Evolutionary conservation across 1,139 yeast genomes (phyloP).

Genomic region (Kluyveromyces sp.): DNA sequence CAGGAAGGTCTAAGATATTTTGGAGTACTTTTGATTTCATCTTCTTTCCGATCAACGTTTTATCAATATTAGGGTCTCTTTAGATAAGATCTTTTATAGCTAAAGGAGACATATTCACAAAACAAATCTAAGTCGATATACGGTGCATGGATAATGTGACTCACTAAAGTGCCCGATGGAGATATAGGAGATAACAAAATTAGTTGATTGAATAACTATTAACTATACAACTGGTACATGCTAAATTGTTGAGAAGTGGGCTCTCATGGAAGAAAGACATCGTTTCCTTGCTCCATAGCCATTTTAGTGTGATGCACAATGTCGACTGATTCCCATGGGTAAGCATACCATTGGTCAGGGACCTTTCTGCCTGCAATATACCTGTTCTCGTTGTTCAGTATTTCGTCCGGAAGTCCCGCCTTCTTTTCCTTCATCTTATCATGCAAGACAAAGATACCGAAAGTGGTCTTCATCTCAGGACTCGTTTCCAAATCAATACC

Average conservation of each 20-base stretch:
- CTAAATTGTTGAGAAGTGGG: neutral
- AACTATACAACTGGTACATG: constrained; percentile 1
- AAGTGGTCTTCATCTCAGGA: constrained; percentile 50
- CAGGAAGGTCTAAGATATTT: constrained; percentile 3
- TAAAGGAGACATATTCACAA: too few relatives aligned
- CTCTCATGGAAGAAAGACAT: constrained; percentile 30
- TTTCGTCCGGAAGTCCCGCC: constrained; percentile 52
- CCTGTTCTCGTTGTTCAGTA: constrained; percentile 40
- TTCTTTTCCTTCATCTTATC: constrained; percentile 86
- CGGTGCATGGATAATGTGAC: too few relatives aligned
- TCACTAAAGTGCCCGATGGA: too few relatives aligned
- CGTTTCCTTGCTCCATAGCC: constrained; percentile 74
- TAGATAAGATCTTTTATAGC: too few relatives aligned
- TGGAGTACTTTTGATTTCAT: too few relatives aligned
- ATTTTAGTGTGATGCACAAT: constrained; percentile 78
- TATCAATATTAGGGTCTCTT: too few relatives aligned
- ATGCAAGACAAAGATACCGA: constrained; percentile 87
- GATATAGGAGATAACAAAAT: too few relatives aligned
- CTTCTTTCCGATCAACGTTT: too few relatives aligned
- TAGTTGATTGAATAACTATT: too few relatives aligned
- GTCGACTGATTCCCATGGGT: constrained; percentile 94
- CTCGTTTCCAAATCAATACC: constrained; percentile 36
- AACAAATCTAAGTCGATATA: too few relatives aligned
- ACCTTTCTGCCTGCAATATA: constrained; percentile 89
- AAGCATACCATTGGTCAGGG: constrained; percentile 93